Evolutionary conservation across 495 filamentous ascomycete species (phyloP).

Genomic region (Extremus antarcticus): DNA sequence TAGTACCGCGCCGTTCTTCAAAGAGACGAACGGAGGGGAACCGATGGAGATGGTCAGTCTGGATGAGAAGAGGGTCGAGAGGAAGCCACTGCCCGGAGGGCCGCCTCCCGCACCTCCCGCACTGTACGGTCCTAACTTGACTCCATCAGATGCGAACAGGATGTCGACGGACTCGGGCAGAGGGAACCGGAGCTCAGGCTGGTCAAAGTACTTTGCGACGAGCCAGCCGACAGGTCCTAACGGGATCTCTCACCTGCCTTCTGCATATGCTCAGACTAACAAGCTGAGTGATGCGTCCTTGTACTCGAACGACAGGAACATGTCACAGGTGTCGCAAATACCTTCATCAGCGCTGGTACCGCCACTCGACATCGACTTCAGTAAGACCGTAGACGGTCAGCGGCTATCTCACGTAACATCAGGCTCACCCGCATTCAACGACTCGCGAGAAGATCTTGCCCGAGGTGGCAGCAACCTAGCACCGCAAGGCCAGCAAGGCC

Average conservation of each 20-base stretch:
- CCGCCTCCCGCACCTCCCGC: neutral
- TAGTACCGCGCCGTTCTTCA: slow-evolving; percentile 26
- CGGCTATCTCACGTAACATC: slow-evolving; percentile 14
- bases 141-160: neutral
- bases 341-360: slow-evolving; percentile 15
- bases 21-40: slow-evolving; percentile 24
- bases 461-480: slow-evolving; percentile 2
- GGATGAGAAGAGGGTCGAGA: slow-evolving; percentile 5
- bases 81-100: neutral
- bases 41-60: slow-evolving; percentile 27
- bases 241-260: slow-evolving; percentile 18
- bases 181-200: slow-evolving; percentile 44
- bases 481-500: slow-evolving; percentile 11
- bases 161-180: slow-evolving; percentile 4
- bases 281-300: slow-evolving; percentile 6
- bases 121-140: slow-evolving; percentile 1
- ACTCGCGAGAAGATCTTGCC: slow-evolving; percentile 15
- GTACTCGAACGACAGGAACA: slow-evolving; percentile 3
- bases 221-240: slow-evolving; percentile 39
- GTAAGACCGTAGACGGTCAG: slow-evolving; percentile 14
- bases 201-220: slow-evolving; percentile 52
- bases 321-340: slow-evolving; percentile 12
- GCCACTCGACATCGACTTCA: slow-evolving; percentile 21
- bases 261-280: slow-evolving; percentile 9
- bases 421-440: slow-evolving; percentile 16